Percentiles rank a stretch among this genome's conserved stretches.
phyloP scores from a whole-genome alignment of 1,284 basidiomycete species.

The Earliella scabrosa region DNA sequence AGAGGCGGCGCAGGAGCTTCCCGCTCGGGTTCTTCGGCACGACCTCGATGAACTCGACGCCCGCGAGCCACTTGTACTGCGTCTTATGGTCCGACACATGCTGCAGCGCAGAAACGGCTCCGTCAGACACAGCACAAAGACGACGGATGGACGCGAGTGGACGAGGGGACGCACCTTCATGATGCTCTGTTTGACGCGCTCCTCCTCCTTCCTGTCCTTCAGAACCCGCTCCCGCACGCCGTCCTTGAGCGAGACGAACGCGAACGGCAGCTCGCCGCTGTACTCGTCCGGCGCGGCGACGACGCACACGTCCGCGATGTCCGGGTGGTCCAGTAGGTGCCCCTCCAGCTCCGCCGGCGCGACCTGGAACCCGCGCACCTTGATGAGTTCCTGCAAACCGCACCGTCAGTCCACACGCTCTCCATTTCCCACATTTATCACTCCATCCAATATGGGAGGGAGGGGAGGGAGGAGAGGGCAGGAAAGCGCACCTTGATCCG shows the following conservation, averaged over 20 bases:
- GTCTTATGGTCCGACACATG: constrained; percentile 29
- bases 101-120: constrained; percentile 18
- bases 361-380: constrained; percentile 73
- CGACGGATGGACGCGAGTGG: neutral
- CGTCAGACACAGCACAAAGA: neutral
- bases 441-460: too few relatives aligned
- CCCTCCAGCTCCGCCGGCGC: constrained; percentile 47
- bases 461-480: too few relatives aligned
- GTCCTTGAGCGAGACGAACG: constrained; percentile 64
- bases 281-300: constrained; percentile 77
- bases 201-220: constrained; percentile 37
- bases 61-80: constrained; percentile 30
- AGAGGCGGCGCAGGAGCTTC: constrained; percentile 28
- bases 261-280: constrained; percentile 79
- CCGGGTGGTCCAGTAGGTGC: constrained; percentile 68
- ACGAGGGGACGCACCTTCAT: constrained; percentile 26
- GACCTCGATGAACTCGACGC: constrained; percentile 28
- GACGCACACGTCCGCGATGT: constrained; percentile 59
- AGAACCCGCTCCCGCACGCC: constrained; percentile 46
- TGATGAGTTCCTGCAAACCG: constrained; percentile 56
- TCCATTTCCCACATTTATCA: too few relatives aligned
- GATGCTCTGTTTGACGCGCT: constrained; percentile 32
- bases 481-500: constrained; percentile 42
- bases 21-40: constrained; percentile 33
- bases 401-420: neutral